Evolutionary conservation across 2,329 filamentous ascomycete species (phyloP).

Genomic region (Beauveria caledonica): DNA sequence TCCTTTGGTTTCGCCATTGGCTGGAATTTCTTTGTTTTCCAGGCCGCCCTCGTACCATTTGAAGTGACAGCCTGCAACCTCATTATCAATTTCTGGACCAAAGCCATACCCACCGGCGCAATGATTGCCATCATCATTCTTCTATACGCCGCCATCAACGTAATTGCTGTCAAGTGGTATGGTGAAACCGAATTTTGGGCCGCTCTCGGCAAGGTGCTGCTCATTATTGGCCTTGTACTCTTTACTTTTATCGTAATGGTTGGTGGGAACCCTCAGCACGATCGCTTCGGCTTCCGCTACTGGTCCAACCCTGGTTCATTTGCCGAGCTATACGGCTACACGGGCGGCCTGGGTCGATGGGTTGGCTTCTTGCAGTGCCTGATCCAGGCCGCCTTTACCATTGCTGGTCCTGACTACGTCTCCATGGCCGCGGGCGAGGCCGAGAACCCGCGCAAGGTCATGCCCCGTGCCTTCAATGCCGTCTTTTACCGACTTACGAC

Average conservation of each 20-base stretch:
- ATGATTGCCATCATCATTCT: conserved; percentile 48
- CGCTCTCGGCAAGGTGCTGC: conserved; percentile 61
- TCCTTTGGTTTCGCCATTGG: conserved; percentile 65
- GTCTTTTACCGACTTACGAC: conserved; percentile 70
- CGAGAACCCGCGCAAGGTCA: conserved; percentile 58
- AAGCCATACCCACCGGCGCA: conserved; percentile 48
- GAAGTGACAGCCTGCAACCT: conserved; percentile 59
- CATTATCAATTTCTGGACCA: conserved; percentile 56
- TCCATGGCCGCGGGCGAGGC: conserved; percentile 63
- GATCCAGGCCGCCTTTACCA: conserved; percentile 61
- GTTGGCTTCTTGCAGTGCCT: conserved; percentile 70
- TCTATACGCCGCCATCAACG: conserved; percentile 50
- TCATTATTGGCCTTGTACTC: conserved; percentile 61
- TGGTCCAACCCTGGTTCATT: conserved; percentile 65
- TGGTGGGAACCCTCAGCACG: conserved; percentile 66
- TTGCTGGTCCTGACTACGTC: conserved; percentile 61
- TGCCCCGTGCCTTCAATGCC: conserved; percentile 68
- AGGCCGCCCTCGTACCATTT: conserved; percentile 59
- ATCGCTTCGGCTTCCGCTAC: conserved; percentile 63
- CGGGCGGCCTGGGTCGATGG: conserved; percentile 60
- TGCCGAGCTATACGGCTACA: conserved; percentile 49
- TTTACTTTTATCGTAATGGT: conserved; percentile 81
- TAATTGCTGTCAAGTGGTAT: conserved; percentile 66
- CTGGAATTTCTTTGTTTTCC: conserved; percentile 68
- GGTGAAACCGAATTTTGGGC: conserved; percentile 72